Conservation (phyloP, 306 rosid genomes). For the Erythrophleum fordii region DNA sequence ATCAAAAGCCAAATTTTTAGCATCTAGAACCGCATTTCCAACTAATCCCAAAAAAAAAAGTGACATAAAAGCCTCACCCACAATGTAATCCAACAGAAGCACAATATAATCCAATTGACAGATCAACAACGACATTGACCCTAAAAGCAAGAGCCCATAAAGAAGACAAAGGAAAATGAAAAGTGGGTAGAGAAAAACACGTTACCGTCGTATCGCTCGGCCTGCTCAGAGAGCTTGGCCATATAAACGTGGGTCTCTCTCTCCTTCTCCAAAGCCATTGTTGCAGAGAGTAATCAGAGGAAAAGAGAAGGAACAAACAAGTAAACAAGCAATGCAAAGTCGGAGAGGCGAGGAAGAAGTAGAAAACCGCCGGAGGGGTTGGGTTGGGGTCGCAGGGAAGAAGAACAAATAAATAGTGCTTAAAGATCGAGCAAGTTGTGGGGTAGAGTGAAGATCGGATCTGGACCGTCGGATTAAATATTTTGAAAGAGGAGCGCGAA, state of each 20-base stretch:
- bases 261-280: slow-evolving; percentile 85
- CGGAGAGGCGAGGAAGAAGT: no score
- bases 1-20: slow-evolving; percentile 18
- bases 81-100: background rate
- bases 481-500: slow-evolving; percentile 66
- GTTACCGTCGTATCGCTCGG: slow-evolving; percentile 90
- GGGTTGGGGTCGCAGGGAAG: background rate
- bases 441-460: slow-evolving; percentile 56
- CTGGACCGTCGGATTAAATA: slow-evolving; percentile 57
- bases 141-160: background rate
- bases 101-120: background rate
- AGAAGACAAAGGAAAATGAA: background rate
- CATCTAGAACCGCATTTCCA: slow-evolving; percentile 25
- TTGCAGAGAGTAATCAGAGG: slow-evolving; percentile 55
- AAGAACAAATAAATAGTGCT: slow-evolving; percentile 44
- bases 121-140: slow-evolving; percentile 33
- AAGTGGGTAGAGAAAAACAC: background rate
- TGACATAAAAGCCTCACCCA: background rate
- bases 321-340: background rate
- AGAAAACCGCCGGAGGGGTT: background rate
- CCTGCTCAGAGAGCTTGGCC: slow-evolving; percentile 97
- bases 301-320: slow-evolving; percentile 1
- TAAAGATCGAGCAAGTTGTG: slow-evolving; percentile 56
- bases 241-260: slow-evolving; percentile 92
- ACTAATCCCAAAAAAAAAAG: slow-evolving; percentile 23